A percentile compares a stretch with the other conserved stretches of the same genome.
phyloP scores from a whole-genome alignment of 805 yeast species.

The Wickerhamomyces subpelliculosus region DNA sequence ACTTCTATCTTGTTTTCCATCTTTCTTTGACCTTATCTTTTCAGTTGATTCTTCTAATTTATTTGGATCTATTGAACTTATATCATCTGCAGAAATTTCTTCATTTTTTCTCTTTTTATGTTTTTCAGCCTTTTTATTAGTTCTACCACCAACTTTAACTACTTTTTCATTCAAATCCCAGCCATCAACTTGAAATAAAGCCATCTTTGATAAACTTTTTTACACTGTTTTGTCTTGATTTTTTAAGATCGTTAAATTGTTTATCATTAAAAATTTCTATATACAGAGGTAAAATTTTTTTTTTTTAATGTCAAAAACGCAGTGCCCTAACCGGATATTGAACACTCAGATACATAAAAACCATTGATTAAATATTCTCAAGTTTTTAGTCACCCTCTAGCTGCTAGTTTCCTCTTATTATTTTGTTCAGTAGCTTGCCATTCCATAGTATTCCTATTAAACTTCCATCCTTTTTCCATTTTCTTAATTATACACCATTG shows the following conservation, averaged over 20 bases:
- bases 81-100: constrained; percentile 5
- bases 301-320: neutral
- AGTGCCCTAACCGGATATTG: neutral
- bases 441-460: neutral
- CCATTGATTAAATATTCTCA: constrained; percentile 8
- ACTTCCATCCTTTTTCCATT: constrained; percentile 5
- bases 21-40: constrained; percentile 7
- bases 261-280: neutral
- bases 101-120: constrained; percentile 19
- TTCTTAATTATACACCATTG: constrained; percentile 4
- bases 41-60: constrained; percentile 4
- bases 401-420: too few species aligned
- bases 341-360: too few species aligned
- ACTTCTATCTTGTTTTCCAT: constrained; percentile 3
- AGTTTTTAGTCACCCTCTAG: too few species aligned
- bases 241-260: neutral
- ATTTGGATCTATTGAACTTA: constrained; percentile 11
- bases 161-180: constrained; percentile 61
- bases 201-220: constrained; percentile 36
- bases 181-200: constrained; percentile 73
- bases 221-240: too few species aligned
- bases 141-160: constrained; percentile 41
- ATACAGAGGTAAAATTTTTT: too few species aligned
- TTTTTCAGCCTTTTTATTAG: constrained; percentile 22
- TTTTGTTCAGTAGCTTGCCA: too few species aligned